These are phyloP conservation scores for Metschnikowia corniflorae DNA, from an alignment of 805 yeast species.

Conservation along the genomic window DNA sequence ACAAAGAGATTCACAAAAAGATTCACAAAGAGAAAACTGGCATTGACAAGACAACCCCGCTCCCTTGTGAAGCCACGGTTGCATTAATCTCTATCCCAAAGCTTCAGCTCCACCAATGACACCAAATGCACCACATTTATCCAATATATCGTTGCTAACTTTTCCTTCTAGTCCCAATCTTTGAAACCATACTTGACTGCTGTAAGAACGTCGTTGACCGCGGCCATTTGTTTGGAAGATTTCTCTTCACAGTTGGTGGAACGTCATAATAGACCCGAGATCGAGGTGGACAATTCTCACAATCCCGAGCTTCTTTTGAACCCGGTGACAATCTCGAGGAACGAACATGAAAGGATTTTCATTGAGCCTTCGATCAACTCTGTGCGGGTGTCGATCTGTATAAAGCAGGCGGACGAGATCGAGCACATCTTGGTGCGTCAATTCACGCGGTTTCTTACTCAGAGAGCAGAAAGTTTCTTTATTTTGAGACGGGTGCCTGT, in stretches of 20 bases:
- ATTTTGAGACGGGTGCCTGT: conserved; percentile 90
- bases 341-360: conserved; percentile 86
- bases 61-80: too few relatives aligned
- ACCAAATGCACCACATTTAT: too few relatives aligned
- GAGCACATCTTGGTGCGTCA: conserved; percentile 92
- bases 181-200: conserved; percentile 92
- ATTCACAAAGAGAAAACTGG: too few relatives aligned
- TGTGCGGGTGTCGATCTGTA: conserved; percentile 83
- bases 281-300: conserved; percentile 70
- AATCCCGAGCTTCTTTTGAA: conserved; percentile 82
- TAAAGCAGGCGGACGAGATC: conserved; percentile 97
- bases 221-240: conserved; percentile 88
- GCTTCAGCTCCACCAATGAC: too few relatives aligned
- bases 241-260: conserved; percentile 94
- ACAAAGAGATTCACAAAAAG: too few relatives aligned
- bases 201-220: conserved; percentile 88
- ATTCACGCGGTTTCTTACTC: conserved; percentile 88
- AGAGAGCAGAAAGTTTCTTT: conserved; percentile 92
- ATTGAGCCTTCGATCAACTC: conserved; percentile 95
- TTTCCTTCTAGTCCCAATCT: conserved; percentile 77
- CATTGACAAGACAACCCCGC: too few relatives aligned
- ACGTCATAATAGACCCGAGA: conserved; percentile 96
- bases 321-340: conserved; percentile 87
- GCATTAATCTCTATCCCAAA: too few relatives aligned
- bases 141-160: too few relatives aligned